Evolutionary conservation across 2,329 filamentous ascomycete genomes (phyloP), one percentile per base, ranked within the genome.

Genomic region (Fusarium temperatum): DNA sequence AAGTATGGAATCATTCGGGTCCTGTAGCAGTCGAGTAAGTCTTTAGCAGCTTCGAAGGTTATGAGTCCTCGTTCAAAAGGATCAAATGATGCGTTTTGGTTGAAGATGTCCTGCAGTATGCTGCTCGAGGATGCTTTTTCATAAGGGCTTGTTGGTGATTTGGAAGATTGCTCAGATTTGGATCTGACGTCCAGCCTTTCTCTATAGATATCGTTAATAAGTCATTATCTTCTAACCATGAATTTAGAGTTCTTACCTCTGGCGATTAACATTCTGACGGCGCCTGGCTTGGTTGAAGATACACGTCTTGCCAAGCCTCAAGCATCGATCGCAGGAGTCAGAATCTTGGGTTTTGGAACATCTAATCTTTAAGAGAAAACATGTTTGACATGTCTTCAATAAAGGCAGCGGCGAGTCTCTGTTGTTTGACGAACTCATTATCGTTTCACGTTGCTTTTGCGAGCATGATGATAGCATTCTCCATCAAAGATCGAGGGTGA

Each of bases 381-480:
- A 82, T 26, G 78, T 79, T 26, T 81, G 79, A 9, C 81, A 82
- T 5, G 80, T 82, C 41, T 80, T 80, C 2, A 74, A 24, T 10
- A 74, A 8, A 0, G 62, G 62, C 8, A 66, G 56, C 2, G 70
- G 57, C 1, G 55, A 56, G 2, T 51, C 22, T 24, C 17, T 20
- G 14, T 45, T 32, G 9, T 53, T 68, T 18, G 62, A 51, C 5
- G 56, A 18, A 41, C 30, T 64, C 74, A 76, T 76, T 14, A 10
- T 54, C 24, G 10, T 26, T 18, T 18, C 10, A 17, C 3, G 28
- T 42, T 70, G 28, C 36, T 70, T 55, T 36, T n/a, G 39, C 36
- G 7, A 26, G 8, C 17, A 63, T 48, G 22, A 28, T 17, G 10
- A 14, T 24, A 11, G 4, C 48, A 15, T 38, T 22, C 14, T 32